phyloP scores from a whole-genome alignment of 345 rosid species.

The Syzygium oleosum region DNA sequence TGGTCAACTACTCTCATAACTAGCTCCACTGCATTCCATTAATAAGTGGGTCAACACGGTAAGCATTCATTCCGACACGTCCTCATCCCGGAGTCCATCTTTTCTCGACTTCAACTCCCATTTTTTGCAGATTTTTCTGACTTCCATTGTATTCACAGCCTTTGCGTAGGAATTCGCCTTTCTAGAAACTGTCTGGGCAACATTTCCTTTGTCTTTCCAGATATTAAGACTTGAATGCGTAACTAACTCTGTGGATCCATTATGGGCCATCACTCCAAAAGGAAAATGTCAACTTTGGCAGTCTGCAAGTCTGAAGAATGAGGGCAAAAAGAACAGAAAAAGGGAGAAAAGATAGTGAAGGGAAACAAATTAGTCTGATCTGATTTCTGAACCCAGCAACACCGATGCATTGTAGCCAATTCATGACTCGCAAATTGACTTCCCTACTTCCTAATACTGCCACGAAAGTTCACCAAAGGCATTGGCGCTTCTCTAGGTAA shows the following conservation, averaged over 20 bases:
- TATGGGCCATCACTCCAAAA: not conserved
- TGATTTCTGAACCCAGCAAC: not conserved
- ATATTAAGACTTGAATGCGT: not conserved
- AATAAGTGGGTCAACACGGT: not conserved
- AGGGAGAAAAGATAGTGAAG: not conserved
- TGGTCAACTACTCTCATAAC: not conserved
- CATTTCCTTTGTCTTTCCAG: not conserved
- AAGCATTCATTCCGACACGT: not conserved
- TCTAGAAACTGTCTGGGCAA: not conserved
- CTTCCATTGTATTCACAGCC: not conserved
- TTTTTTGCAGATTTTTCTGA: not conserved
- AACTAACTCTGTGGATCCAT: not conserved
- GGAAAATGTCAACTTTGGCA: not conserved
- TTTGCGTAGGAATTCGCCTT: not conserved
- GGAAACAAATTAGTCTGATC: not conserved
- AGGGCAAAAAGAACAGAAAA: not conserved
- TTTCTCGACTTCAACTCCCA: not conserved
- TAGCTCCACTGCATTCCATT: not conserved
- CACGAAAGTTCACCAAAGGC: not conserved
- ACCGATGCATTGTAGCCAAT: not conserved
- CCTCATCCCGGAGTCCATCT: not conserved
- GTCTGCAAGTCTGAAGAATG: not conserved
- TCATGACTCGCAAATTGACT: not conserved
- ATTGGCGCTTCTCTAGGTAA: not conserved
- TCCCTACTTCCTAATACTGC: not conserved